Evolutionary conservation across 1,284 basidiomycete species (phyloP), one percentile per base, ranked within the genome.

Genomic region (Anthracocystis panici-leucophaei): DNA sequence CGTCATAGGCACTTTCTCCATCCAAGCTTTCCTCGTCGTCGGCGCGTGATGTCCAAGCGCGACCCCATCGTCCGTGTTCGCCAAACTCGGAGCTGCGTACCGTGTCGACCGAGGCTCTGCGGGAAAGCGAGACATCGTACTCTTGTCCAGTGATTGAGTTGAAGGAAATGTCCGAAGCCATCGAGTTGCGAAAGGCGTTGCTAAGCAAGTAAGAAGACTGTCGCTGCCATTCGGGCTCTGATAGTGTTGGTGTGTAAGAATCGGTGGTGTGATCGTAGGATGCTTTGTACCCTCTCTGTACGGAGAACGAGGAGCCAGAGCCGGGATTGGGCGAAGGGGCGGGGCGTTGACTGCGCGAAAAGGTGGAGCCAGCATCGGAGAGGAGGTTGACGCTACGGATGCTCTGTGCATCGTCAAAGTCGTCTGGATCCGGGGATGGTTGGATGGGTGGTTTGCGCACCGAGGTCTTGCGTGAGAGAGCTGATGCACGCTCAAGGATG

Each of bases 71-170:
- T 2, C 80, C 80, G 35, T 77, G 62, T 38, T 78, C 78, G 16
- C 79, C 79, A 38, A 82, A 82, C 49, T 82, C 80, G 27, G 76
- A 76, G 38, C 75, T 78, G 44, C 78, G 71, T 12, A 82, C 80
- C 1, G 80, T 82, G 54, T 82, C 78, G 33, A 79, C 58, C 3
- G 78, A 80, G 0, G 71, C 77, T 33, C 79, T 56, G 11, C 65
- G 59, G 3, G 65, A 75, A 10, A 71, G 29, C 9, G 59, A 46
- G 8, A 51, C 23, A 9, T 65, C 65, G 12, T 23, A 51, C 1
- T 56, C 56, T 5, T 52, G 46, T 8, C 61, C 69, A 5, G 78
- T 73, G 65, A 80, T 80, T 10, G 71, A 79, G 59, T 77, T 81
- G 61, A 77, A 81, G 5, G 75, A 76, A 10, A 74, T 70, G 58